Evolutionary conservation across 768 basidiomycete genomes (phyloP).

Genomic region (Lanmaoa rubissima): DNA sequence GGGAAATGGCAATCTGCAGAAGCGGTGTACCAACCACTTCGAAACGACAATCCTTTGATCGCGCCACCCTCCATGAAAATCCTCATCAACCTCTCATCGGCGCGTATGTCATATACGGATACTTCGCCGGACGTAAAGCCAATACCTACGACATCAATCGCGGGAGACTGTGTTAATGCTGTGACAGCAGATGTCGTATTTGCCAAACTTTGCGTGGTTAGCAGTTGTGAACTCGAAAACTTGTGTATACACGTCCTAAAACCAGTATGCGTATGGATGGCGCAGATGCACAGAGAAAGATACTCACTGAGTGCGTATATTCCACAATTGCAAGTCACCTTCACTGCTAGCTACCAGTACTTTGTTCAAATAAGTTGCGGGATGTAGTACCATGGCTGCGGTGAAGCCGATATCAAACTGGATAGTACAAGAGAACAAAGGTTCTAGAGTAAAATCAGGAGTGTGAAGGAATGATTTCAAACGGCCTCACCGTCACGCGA

Average conservation of each 20-base stretch:
- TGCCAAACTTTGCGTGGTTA: conserved; percentile 37
- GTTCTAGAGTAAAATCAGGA: conserved; percentile 20
- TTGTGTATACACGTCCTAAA: conserved; percentile 79
- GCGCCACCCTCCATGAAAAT: conserved; percentile 90
- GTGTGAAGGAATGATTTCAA: background rate
- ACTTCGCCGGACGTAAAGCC: conserved; percentile 88
- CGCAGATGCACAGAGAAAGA: background rate
- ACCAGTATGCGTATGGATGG: background rate
- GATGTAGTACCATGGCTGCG: conserved; percentile 85
- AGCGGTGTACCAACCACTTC: conserved; percentile 64
- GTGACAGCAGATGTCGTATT: conserved; percentile 56
- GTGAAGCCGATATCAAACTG: conserved; percentile 82
- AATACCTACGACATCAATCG: conserved; percentile 94
- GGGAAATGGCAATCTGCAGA: background rate
- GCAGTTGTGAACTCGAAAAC: conserved; percentile 57
- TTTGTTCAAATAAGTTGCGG: conserved; percentile 96
- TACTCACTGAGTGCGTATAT: conserved; percentile 76
- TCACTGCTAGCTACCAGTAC: conserved; percentile 79
- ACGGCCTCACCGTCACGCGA: conserved; percentile 50
- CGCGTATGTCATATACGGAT: conserved; percentile 84
- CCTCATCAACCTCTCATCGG: conserved; percentile 84
- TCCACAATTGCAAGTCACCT: conserved; percentile 91
- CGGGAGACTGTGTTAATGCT: conserved; percentile 84
- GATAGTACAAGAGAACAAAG: conserved; percentile 49
- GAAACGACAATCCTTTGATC: conserved; percentile 74